phyloP scores from a whole-genome alignment of 2,329 filamentous ascomycete genomes.

The Bipolaris gigantea region DNA sequence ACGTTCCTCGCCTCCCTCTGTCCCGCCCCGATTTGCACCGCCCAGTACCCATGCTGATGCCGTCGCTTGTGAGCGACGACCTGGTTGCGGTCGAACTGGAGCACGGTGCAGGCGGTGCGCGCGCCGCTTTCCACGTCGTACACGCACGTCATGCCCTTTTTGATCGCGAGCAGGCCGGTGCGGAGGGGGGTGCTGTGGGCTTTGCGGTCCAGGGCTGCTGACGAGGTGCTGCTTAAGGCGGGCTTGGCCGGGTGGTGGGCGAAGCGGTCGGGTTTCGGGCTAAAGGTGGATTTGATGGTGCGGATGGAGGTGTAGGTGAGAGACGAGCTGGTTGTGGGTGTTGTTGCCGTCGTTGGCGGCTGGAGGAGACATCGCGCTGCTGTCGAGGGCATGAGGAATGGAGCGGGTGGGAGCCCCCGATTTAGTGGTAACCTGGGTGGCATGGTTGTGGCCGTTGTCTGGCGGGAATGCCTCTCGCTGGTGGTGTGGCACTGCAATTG shows the following conservation, averaged over 20 bases:
- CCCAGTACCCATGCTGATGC: constrained; percentile 84
- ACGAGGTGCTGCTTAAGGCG: constrained; percentile 58
- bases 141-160: constrained; percentile 94
- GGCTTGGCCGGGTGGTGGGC: constrained; percentile 55
- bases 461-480: neutral
- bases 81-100: constrained; percentile 91
- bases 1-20: constrained; percentile 74
- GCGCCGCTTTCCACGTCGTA: constrained; percentile 75
- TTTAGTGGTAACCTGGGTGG: constrained; percentile 40
- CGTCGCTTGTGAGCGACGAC: constrained; percentile 85
- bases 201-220: constrained; percentile 63
- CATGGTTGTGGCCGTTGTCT: constrained; percentile 25
- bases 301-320: constrained; percentile 33
- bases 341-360: no score
- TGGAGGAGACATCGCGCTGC: constrained; percentile 31
- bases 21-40: constrained; percentile 85
- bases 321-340: constrained; percentile 1
- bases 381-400: constrained; percentile 36
- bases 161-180: constrained; percentile 80
- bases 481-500: constrained; percentile 9
- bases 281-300: constrained; percentile 60
- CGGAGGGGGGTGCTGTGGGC: constrained; percentile 64
- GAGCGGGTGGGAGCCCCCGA: constrained; percentile 35
- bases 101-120: constrained; percentile 83
- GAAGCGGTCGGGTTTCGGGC: constrained; percentile 55